These are phyloP conservation scores for Pythium rhizo-oryzae DNA, from an alignment of 352 stramenopile genomes.

Conservation along the genomic window DNA sequence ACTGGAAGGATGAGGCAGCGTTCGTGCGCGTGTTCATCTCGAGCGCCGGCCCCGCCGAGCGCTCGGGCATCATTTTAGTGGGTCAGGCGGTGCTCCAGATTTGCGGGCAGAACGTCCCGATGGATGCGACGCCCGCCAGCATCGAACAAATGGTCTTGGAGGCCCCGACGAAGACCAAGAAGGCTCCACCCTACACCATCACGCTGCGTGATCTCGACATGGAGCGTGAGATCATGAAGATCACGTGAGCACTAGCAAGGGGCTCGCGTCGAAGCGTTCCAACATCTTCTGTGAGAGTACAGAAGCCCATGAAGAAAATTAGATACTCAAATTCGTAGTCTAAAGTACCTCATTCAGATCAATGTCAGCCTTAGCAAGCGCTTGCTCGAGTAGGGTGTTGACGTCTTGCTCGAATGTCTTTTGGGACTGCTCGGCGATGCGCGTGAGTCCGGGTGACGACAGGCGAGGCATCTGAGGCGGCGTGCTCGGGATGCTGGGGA, in stretches of 20 bases:
- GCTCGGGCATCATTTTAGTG: conserved; percentile 53
- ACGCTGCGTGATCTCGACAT: conserved; percentile 82
- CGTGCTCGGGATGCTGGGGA: background rate
- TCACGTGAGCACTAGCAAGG: background rate
- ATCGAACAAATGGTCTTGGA: conserved; percentile 78
- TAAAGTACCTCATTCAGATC: conserved; percentile 33
- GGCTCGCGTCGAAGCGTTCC: too few relatives aligned
- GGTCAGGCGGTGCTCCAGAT: conserved; percentile 80
- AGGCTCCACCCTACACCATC: conserved; percentile 47
- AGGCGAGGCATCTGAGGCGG: background rate
- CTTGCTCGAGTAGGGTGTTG: conserved; percentile 43
- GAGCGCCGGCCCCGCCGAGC: conserved; percentile 70
- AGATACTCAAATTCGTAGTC: background rate
- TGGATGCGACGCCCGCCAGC: conserved; percentile 49
- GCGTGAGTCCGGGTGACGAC: conserved; percentile 10
- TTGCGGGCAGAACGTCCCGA: conserved; percentile 63
- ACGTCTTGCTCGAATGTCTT: conserved; percentile 51
- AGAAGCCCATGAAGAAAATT: conserved; percentile 16
- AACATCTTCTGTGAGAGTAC: too few relatives aligned
- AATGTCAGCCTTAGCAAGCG: conserved; percentile 59
- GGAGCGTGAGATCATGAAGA: conserved; percentile 77
- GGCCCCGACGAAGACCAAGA: conserved; percentile 14
- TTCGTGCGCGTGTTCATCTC: conserved; percentile 85
- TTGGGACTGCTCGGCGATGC: conserved; percentile 22
- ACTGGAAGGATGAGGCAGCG: conserved; percentile 76